Conservation (phyloP, 148 eudicot species). For the Arbutus unedo region DNA sequence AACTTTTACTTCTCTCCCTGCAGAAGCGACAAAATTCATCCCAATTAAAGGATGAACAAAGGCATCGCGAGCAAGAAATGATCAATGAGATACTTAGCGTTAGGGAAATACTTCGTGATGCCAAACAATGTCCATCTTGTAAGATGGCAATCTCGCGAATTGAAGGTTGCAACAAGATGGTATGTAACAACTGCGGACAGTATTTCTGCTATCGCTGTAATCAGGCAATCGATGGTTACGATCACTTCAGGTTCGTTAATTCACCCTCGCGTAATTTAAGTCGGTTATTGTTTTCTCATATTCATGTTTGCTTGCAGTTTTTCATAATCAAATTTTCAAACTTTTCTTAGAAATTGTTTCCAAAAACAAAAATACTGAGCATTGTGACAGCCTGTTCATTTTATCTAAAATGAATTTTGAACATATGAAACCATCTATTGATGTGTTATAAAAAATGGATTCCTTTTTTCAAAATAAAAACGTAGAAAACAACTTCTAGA, state of each 20-base stretch:
- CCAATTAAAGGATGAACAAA: constrained; percentile 45
- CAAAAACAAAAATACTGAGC: background rate
- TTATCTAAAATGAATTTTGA: background rate
- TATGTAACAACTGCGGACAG: constrained; percentile 62
- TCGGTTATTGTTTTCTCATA: background rate
- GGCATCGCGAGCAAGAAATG: constrained; percentile 60
- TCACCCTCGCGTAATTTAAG: background rate
- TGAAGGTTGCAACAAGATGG: constrained; percentile 96
- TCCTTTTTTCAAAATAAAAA: too few species aligned
- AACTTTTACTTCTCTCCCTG: constrained; percentile 14
- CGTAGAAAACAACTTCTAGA: background rate
- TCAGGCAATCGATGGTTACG: constrained; percentile 70
- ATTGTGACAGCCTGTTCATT: background rate
- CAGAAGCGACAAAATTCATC: constrained; percentile 84
- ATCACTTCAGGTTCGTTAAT: constrained; percentile 71
- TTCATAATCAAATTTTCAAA: background rate
- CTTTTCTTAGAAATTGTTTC: background rate
- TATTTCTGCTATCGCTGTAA: constrained; percentile 86
- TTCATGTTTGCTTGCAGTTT: background rate
- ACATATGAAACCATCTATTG: background rate
- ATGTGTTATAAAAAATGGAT: background rate
- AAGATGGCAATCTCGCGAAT: constrained; percentile 87
- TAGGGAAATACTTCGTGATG: constrained; percentile 60
- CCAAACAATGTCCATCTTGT: constrained; percentile 90
- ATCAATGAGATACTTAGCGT: constrained; percentile 76